Base-by-base conservation (phyloP, 2,329 filamentous ascomycete species). In the Trichoderma sp. region DNA sequence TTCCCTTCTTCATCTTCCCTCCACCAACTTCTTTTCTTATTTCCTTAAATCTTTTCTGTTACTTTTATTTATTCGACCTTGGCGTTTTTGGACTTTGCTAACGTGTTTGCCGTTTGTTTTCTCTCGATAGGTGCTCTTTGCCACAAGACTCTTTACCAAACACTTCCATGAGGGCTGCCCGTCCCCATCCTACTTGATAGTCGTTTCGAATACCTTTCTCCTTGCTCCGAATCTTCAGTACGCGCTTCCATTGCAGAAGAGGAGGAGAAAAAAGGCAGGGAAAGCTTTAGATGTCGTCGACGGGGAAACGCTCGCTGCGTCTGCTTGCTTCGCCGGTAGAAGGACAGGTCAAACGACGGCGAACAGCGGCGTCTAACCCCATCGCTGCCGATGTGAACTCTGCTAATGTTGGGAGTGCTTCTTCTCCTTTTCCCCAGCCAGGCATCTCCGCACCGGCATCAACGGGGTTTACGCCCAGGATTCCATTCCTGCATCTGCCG, bases 271-370 rank as follows among this genome's bases (percentile, higher is more conserved):
- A 18, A 3, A 28, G 43, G 30, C 6, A 24, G 2, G 21, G 14
- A 59, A 43, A 13, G 28, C 26, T 52, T 30, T n/a, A 49, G 18
- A 52, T 52, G 43, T 54, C 54, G 34, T 18, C 54, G 2, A 6
- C 18, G 8, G 52, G 55, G 21, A 59, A 59, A 59, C 65, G 52
- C 3, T 58, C 65, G 37, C 39, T 64, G 32, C 60, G 51, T 58
- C 59, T 54, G 30, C 66, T 49, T 6, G 13, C 66, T 10, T 54
- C 66, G n/a, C 51, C 66, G 28, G 16, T 18, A 58, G 39, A 58
- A 21, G 59, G 51, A 13, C 66, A 56, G 66, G 54, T 39, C 4
- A 68, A 68, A 37, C 59, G 66, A 49, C 49, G 66, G 28, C 43
- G 66, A 34, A 26, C 21, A 21, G 49, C 14, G 0, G 46, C 21